phyloP scores from a whole-genome alignment of 768 basidiomycete species.

The Cystofilobasidium capitatum region DNA sequence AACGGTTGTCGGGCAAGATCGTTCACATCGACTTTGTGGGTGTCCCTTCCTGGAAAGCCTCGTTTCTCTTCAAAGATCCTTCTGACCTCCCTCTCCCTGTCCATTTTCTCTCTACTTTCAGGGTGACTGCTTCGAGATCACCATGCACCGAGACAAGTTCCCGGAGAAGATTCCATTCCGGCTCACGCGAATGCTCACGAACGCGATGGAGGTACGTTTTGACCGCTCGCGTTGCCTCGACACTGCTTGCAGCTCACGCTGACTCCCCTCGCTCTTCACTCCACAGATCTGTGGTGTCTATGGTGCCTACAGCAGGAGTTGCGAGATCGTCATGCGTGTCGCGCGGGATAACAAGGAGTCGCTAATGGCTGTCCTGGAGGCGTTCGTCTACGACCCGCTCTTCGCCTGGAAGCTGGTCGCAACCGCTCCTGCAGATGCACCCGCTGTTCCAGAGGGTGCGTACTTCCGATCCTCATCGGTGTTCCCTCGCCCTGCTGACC shows the following conservation, averaged over 20 bases:
- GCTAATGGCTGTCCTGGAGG: constrained; percentile 96
- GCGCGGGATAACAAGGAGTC: constrained; percentile 95
- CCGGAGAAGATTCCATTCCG: constrained; percentile 98
- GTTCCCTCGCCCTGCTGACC: neutral
- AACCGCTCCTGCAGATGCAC: constrained; percentile 54
- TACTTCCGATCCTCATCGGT: constrained; percentile 24
- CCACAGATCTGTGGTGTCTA: constrained; percentile 89
- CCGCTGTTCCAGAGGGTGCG: constrained; percentile 59
- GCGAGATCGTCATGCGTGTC: constrained; percentile 96
- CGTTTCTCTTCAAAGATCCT: constrained; percentile 22
- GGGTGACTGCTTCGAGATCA: constrained; percentile 97
- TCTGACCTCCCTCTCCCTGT: neutral
- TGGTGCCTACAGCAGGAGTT: constrained; percentile 89
- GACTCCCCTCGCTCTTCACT: neutral
- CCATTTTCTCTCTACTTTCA: constrained; percentile 20
- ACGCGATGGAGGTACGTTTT: constrained; percentile 85
- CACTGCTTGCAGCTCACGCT: neutral
- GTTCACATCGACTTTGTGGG: constrained; percentile 59
- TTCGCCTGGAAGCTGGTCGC: constrained; percentile 92
- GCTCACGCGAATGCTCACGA: constrained; percentile 92
- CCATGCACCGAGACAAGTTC: constrained; percentile 96
- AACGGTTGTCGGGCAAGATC: constrained; percentile 82
- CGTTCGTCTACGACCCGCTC: constrained; percentile 95
- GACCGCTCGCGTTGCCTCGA: neutral
- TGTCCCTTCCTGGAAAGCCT: constrained; percentile 35